Base-by-base conservation (phyloP, 2,329 filamentous ascomycete species). In the Bisporella sp. region DNA sequence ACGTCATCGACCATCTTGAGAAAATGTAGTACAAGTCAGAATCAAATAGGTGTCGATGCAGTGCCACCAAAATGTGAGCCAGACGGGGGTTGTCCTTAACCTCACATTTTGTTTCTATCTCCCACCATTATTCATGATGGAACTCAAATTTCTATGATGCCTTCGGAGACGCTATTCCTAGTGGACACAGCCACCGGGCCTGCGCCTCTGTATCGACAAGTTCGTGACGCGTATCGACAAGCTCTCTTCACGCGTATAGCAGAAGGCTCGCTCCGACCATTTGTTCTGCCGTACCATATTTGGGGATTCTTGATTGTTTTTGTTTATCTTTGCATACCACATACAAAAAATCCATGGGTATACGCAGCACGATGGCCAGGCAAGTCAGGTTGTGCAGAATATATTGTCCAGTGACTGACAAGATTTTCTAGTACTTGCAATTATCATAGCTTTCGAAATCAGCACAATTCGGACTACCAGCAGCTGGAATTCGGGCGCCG, bases 311-410 rank as follows among this genome's bases (percentile, higher is more conserved):
- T 76, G 42, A 45, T 79, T 41, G 49, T 84, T 0, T 63, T 73
- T 1, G 54, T 79, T 4, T 85, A 81, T 46, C 71, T 84, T 11
- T 66, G 73, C 45, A 69, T 84, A 52, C 77, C 79, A 1, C 79
- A 84, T 58, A 68, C 64, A 32, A 65, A 68, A 2, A 68, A 72
- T 6, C 72, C 72, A 5, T 77, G 74, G 73, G 57, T 81, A 8
- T 78, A 77, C 56, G 66, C 59, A 6, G 69, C 71, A 32, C 66
- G 73, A 41, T 82, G 76, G 72, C 64, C 21, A 21, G 21, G 21
- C 21, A 21, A 21, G 21, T 21, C 21, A 21, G 21, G 21, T 21
- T 21, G 21, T 21, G 21, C 3, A 21, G 21, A 21, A 21, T 21
- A 21, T 21, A 21, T 21, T 3, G 21, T 21, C 21, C 21, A 21